A percentile compares a stretch with the other conserved stretches of the same genome.
Conservation (phyloP, 495 filamentous ascomycete species). For the Astrothelium macrocarpum region DNA sequence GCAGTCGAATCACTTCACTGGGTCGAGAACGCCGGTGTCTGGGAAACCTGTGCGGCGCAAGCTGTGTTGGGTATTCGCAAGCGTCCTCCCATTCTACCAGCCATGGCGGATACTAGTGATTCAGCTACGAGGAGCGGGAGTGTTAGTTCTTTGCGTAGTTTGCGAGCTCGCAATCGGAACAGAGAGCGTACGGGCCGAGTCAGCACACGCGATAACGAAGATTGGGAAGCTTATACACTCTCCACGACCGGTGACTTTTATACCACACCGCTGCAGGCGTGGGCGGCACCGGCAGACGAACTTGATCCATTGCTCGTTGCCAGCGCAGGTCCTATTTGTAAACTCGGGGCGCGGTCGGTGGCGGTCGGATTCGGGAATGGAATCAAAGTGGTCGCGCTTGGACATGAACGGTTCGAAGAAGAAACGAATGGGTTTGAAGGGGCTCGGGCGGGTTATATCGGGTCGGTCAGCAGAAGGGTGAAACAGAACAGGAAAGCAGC, state of each 20-base stretch:
- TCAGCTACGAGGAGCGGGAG: not conserved
- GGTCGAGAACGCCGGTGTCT: conserved; percentile 33
- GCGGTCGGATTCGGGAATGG: conserved; percentile 59
- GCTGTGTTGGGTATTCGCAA: conserved; percentile 34
- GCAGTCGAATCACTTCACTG: conserved; percentile 27
- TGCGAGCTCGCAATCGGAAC: not conserved
- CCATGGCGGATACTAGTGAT: not conserved
- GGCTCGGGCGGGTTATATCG: not conserved
- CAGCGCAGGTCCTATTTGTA: conserved; percentile 48
- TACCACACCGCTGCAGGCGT: conserved; percentile 23
- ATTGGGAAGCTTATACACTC: conserved; percentile 61
- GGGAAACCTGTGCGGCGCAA: conserved; percentile 33
- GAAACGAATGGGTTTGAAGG: not conserved
- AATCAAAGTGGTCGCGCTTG: conserved; percentile 42
- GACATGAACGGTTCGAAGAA: conserved; percentile 1
- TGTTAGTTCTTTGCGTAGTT: not conserved
- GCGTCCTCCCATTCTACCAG: not conserved
- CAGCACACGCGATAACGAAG: conserved; percentile 22
- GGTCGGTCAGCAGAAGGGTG: not conserved
- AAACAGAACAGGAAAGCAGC: not conserved
- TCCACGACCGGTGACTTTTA: conserved; percentile 38
- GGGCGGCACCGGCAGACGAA: conserved; percentile 14
- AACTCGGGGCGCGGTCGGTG: conserved; percentile 47
- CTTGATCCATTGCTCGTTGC: conserved; percentile 46
- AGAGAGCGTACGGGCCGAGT: conserved; percentile 10